phyloP scores from a whole-genome alignment of 768 basidiomycete species.

The Leccinum uliginosum region DNA sequence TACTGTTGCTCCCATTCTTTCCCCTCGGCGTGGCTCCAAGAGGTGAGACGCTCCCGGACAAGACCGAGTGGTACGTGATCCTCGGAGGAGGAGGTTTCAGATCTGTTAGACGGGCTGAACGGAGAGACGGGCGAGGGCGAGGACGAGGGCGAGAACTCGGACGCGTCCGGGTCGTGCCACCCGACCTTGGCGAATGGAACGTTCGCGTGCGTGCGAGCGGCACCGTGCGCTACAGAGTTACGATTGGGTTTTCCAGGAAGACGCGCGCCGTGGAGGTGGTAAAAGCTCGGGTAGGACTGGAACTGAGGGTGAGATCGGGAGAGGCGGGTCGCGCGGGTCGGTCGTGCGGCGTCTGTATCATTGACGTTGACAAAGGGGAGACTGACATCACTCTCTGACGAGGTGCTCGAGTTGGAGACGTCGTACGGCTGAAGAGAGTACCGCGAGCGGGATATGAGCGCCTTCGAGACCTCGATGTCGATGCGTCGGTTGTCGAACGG shows the following conservation, averaged over 20 bases:
- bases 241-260: not conserved
- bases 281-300: slow-evolving; percentile 4
- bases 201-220: slow-evolving; percentile 7
- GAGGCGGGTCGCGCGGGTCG: not conserved
- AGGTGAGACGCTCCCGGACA: slow-evolving; percentile 7
- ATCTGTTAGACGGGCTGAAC: slow-evolving; percentile 21
- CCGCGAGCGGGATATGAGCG: slow-evolving; percentile 19
- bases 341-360: not conserved
- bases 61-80: slow-evolving; percentile 15
- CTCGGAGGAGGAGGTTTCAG: slow-evolving; percentile 3
- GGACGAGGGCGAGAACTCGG: slow-evolving; percentile 9
- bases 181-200: not conserved
- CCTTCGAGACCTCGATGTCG: slow-evolving; percentile 10
- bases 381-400: slow-evolving; percentile 4
- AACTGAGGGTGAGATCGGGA: not conserved
- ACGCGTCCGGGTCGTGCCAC: slow-evolving; percentile 17
- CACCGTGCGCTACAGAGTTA: slow-evolving; percentile 11
- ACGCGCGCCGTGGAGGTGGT: slow-evolving; percentile 10
- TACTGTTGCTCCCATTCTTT: not conserved
- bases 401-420: not conserved
- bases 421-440: slow-evolving; percentile 14
- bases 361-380: not conserved
- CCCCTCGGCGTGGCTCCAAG: not conserved
- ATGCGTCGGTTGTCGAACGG: not conserved
- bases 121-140: slow-evolving; percentile 8